phyloP scores from a whole-genome alignment of 768 basidiomycete genomes.

The Russula foetens region DNA sequence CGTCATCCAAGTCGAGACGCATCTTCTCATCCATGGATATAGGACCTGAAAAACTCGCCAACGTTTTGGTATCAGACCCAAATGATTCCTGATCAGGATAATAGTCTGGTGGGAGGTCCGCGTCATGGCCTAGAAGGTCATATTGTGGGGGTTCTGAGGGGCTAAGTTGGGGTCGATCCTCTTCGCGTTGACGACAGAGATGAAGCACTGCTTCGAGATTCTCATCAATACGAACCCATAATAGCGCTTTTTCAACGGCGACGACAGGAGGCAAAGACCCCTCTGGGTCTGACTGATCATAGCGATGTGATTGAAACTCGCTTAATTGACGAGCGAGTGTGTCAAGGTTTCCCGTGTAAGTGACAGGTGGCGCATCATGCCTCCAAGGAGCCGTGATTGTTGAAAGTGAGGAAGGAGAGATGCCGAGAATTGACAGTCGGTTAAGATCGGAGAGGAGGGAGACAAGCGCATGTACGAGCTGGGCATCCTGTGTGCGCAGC shows the following conservation, averaged over 20 bases:
- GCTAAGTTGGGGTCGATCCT: neutral
- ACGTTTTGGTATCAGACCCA: conserved; percentile 11
- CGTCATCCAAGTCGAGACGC: conserved; percentile 74
- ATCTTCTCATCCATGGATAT: conserved; percentile 61
- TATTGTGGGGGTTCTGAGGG: conserved; percentile 8
- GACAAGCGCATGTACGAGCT: conserved; percentile 59
- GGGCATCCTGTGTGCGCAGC: conserved; percentile 43
- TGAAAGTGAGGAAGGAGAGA: conserved; percentile 14
- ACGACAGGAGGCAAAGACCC: conserved; percentile 13
- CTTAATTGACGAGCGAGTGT: conserved; percentile 15
- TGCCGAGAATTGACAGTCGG: conserved; percentile 38
- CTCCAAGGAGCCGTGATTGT: conserved; percentile 20
- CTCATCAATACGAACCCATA: conserved; percentile 17
- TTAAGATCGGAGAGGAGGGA: conserved; percentile 62
- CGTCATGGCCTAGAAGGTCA: conserved; percentile 28
- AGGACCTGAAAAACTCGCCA: conserved; percentile 5
- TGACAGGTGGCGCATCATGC: conserved; percentile 12
- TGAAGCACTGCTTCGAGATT: conserved; percentile 18
- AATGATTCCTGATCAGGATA: conserved; percentile 18
- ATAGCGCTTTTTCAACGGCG: conserved; percentile 19
- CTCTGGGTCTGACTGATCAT: conserved; percentile 8
- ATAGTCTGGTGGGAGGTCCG: conserved; percentile 28
- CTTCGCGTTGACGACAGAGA: conserved; percentile 18
- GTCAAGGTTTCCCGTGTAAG: conserved; percentile 25
- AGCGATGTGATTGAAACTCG: conserved; percentile 15